Evolutionary conservation across 768 basidiomycete species (phyloP), one percentile per base, ranked within the genome.

Genomic region (Hypholoma fasciculare): DNA sequence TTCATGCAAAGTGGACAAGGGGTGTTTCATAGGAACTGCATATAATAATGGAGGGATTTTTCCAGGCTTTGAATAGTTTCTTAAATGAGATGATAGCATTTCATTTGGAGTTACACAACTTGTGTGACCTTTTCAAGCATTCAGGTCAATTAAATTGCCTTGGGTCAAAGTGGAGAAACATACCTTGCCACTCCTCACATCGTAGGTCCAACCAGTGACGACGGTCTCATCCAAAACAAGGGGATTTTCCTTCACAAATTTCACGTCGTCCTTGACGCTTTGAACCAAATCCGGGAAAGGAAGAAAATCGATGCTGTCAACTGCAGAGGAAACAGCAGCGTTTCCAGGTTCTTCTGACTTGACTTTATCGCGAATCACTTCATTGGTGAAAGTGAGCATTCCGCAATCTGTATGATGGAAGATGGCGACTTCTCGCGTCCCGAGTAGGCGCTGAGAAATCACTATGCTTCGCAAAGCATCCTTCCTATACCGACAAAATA

Each of bases 381-480:
- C 70, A 26, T 78, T 78, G 5, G 72, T 77, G 74, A 90, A 89
- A 0, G 81, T 83, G 48, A 86, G 72, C 87, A 90, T 89, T 47
- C 89, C 89, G 65, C 89, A 90, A 48, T 79, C 85, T 1, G 85
- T 87, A 69, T 91, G 89, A 67, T 86, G 87, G 69, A 88, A 81
- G 50, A 91, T 73, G 4, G 85, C 81, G 52, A 90, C 81, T 71
- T 89, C 86, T 14, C 78, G 76, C 9, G 89, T 91, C 12, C 86
- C 88, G 14, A 90, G 78, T 14, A 89, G 79, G 40, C 87, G 84
- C 65, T 91, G 88, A 30, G 88, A 89, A 65, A 90, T 82, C 51
- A 91, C 74, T 64, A 91, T 74, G 67, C 81, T 83, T 17, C 88
- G 80, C 8, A 91, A 63, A 1, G 87, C 83, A 26, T 90, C 89